phyloP scores from a whole-genome alignment of 208 protist species.

The Blastocrithidia nonstop region DNA sequence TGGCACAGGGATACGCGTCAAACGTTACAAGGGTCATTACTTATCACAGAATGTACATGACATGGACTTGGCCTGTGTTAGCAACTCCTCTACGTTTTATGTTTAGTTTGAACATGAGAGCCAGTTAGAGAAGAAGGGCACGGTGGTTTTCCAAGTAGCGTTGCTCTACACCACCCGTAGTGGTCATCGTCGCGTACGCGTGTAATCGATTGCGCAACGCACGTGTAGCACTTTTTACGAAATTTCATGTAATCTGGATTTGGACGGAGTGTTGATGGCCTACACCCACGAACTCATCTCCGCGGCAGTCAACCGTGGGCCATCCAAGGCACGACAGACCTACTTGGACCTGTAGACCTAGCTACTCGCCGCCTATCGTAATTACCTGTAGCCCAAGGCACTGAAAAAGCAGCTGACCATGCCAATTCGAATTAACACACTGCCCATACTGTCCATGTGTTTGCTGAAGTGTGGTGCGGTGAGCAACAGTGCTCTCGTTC shows the following conservation, averaged over 20 bases:
- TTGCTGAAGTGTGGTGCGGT: slow-evolving; percentile 76
- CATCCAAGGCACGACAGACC: slow-evolving; percentile 24
- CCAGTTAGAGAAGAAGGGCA: slow-evolving; percentile 33
- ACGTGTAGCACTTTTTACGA: too few species aligned
- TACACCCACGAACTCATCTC: slow-evolving; percentile 32
- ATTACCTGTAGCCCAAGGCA: slow-evolving; percentile 25
- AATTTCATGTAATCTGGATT: too few species aligned
- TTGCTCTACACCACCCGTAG: slow-evolving; percentile 86
- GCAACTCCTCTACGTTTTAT: slow-evolving; percentile 65
- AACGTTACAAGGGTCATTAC: slow-evolving; percentile 81
- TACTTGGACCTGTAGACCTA: slow-evolving; percentile 39
- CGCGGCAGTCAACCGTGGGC: slow-evolving; percentile 69
- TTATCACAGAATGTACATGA: slow-evolving; percentile 62
- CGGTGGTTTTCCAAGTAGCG: slow-evolving; percentile 73
- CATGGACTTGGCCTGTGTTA: slow-evolving; percentile 79
- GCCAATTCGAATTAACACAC: slow-evolving; percentile 84
- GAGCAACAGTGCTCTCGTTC: slow-evolving; percentile 15
- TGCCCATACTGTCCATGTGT: slow-evolving; percentile 78
- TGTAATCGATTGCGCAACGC: slow-evolving; percentile 60
- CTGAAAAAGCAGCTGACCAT: slow-evolving; percentile 67
- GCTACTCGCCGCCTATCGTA: slow-evolving; percentile 70
- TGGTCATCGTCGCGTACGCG: slow-evolving; percentile 79
- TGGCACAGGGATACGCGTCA: slow-evolving; percentile 62
- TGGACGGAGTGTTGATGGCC: slow-evolving; percentile 64
- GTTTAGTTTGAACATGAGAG: slow-evolving; percentile 87